Percentiles rank a stretch among this genome's conserved stretches.
Conservation (phyloP, 805 yeast genomes). For the Kazachstania bromeliacearum region DNA sequence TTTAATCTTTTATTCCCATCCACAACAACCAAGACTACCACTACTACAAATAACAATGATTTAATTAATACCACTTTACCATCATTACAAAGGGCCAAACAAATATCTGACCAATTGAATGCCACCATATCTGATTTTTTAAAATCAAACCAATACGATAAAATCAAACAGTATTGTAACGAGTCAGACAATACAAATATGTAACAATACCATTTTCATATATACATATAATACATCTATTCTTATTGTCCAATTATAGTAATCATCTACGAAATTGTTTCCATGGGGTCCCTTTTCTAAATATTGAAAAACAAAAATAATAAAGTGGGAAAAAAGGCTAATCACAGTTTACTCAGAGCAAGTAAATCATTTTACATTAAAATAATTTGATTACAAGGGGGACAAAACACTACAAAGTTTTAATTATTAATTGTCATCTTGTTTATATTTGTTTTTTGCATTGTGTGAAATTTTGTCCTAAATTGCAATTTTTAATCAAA, state of each 20-base stretch:
- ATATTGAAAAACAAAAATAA: not conserved
- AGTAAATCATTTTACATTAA: no score
- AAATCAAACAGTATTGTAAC: not conserved
- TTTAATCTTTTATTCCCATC: conserved; percentile 3
- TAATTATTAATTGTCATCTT: no score
- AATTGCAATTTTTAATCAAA: no score
- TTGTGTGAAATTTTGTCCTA: no score
- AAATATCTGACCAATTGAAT: not conserved
- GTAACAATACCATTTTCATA: not conserved
- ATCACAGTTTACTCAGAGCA: not conserved
- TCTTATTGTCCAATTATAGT: not conserved
- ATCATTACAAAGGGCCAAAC: not conserved
- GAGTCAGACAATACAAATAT: not conserved
- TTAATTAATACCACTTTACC: not conserved
- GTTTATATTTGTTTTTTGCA: no score
- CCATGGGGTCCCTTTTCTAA: no score
- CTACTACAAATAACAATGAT: not conserved
- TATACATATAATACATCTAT: not conserved
- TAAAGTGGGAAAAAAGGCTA: not conserved
- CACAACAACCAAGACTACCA: not conserved
- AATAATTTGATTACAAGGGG: no score
- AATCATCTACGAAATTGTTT: not conserved
- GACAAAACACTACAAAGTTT: no score
- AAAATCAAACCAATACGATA: not conserved
- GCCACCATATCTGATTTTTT: not conserved